Evolutionary conservation across 1,284 basidiomycete genomes (phyloP), one percentile per base, ranked within the genome.

Genomic region (Ganoderma boninense): DNA sequence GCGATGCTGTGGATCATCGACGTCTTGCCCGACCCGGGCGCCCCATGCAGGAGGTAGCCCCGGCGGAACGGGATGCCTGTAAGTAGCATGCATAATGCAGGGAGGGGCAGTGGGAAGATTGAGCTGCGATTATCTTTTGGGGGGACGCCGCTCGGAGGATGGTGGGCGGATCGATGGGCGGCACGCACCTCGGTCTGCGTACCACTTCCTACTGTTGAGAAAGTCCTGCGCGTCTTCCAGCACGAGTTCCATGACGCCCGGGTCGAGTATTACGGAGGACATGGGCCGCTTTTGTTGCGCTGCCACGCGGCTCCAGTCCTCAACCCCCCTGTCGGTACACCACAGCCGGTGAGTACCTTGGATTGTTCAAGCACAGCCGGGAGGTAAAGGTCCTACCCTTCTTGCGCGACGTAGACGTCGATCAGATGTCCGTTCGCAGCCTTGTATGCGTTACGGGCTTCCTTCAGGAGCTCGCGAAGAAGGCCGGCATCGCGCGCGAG

Each of bases 11-110:
- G 91, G 67, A 95, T 90, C 75, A 92, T 83, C 40, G 90, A 92
- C 0, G 92, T 92, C 77, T 94, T 94, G 2, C 94, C 94, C 29
- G 89, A 87, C 16, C 93, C 93, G 32, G 93, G 91, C 2, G 87
- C 88, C 42, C 93, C 93, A 75, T 93, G 86, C 56, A 93, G 83
- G 35, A 93, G 85, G 78, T 93, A 93, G 7, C 92, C 92, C 8
- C 92, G 83, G 29, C 91, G 87, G 82, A 91, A 93, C 2, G 91
- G 91, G 71, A 93, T 92, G 10, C 81, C 75, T 75, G 46, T 7
- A 32, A 32, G 29, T 32, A 32, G 29, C 4, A 16, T 13, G 14
- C n/a, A 14, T 20, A 23, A 16, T 4, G 14, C n/a, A 23, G 35
- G 14, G 42, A 60, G 49, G 20, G 18, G 18, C 20, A 20, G n/a